Evolutionary conservation across 805 yeast genomes (phyloP).

Genomic region (Kregervanrija fluxuum): DNA sequence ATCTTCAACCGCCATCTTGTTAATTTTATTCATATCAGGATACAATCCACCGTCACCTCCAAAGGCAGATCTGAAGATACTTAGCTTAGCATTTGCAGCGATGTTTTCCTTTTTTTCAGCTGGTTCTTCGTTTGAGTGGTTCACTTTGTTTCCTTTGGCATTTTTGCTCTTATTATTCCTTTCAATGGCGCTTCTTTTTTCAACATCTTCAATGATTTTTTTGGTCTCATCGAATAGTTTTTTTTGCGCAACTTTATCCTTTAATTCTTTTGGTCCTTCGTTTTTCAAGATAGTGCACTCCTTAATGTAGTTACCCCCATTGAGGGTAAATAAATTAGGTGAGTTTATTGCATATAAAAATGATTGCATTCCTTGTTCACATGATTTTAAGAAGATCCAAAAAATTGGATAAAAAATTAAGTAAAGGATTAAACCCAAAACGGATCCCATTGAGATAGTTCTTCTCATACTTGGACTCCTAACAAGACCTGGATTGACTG

Average conservation of each 20-base stretch:
- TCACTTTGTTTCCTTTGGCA: conserved; percentile 4
- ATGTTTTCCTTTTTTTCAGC: background rate
- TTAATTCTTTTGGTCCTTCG: conserved; percentile 53
- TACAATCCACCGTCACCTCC: conserved; percentile 6
- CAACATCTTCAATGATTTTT: conserved; percentile 48
- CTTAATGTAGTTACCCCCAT: conserved; percentile 65
- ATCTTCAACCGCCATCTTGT: conserved; percentile 1
- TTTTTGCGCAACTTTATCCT: conserved; percentile 53
- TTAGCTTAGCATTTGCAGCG: conserved; percentile 9
- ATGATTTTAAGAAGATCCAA: conserved; percentile 74
- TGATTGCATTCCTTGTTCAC: conserved; percentile 75
- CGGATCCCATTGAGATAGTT: conserved; percentile 65
- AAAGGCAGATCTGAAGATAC: conserved; percentile 21
- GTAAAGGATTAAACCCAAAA: conserved; percentile 54
- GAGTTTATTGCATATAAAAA: conserved; percentile 59
- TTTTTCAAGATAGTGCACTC: conserved; percentile 57
- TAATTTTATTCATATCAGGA: conserved; percentile 7
- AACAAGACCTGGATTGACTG: conserved; percentile 91
- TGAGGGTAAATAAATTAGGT: conserved; percentile 56
- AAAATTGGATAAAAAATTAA: conserved; percentile 70
- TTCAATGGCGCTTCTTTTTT: conserved; percentile 63
- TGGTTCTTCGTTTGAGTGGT: background rate
- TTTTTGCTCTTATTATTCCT: conserved; percentile 34
- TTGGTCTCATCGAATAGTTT: conserved; percentile 56
- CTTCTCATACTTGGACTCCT: conserved; percentile 82